phyloP scores from a whole-genome alignment of 2,329 filamentous ascomycete genomes.

The Macrophomina pseudophaseolina region DNA sequence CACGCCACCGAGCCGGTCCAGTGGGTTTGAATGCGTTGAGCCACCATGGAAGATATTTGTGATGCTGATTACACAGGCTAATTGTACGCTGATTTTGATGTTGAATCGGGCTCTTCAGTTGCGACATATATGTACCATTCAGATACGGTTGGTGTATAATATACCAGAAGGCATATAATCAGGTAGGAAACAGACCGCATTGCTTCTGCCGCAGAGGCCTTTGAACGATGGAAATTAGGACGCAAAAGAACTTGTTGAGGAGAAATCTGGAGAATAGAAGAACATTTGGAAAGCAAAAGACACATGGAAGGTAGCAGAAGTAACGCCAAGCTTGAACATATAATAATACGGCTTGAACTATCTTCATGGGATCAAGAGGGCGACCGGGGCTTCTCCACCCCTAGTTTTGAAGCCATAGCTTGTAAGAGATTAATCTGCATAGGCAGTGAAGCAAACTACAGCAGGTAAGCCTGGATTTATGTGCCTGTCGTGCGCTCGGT shows the following conservation, averaged over 20 bases:
- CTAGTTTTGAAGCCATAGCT: not conserved
- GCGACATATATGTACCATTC: not conserved
- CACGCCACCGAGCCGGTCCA: constrained; percentile 1
- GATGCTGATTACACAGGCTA: not conserved
- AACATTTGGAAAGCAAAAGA: no score
- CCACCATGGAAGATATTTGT: not conserved
- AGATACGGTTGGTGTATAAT: not conserved
- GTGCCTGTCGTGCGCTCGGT: not conserved
- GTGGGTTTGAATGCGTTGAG: not conserved
- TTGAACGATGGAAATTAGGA: no score
- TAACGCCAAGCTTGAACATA: not conserved
- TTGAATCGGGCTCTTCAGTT: not conserved
- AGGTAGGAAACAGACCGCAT: not conserved
- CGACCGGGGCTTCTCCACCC: not conserved
- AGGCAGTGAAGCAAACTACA: not conserved
- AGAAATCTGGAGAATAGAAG: no score
- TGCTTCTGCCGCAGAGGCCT: not conserved
- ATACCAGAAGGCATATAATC: constrained; percentile 14
- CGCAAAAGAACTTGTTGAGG: no score
- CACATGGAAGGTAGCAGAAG: no score
- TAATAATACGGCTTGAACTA: no score
- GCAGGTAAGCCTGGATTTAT: not conserved
- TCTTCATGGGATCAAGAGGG: not conserved
- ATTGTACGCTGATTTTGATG: not conserved
- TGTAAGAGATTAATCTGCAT: not conserved